phyloP scores from a whole-genome alignment of 805 yeast genomes.

The Torulaspora quercuum region DNA sequence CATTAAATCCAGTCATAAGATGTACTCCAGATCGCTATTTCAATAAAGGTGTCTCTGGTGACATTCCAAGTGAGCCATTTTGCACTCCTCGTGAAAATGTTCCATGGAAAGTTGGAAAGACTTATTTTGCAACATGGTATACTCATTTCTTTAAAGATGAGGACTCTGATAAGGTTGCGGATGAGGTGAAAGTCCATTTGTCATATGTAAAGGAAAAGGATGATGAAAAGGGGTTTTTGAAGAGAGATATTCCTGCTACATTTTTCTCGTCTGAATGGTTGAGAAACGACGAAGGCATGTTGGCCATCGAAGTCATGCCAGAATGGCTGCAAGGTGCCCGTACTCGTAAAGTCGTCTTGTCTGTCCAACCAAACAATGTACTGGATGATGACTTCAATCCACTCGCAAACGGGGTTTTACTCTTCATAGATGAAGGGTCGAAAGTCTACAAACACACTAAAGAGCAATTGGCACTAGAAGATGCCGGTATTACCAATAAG shows the following conservation, averaged over 20 bases:
- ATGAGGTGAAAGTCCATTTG: constrained; percentile 63
- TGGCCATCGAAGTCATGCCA: constrained; percentile 56
- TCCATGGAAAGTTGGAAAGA: constrained; percentile 53
- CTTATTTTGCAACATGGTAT: constrained; percentile 81
- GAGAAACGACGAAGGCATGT: constrained; percentile 55
- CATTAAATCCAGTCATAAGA: constrained; percentile 73
- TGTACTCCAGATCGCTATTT: constrained; percentile 78
- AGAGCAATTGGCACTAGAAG: constrained; percentile 42
- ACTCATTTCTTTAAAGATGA: constrained; percentile 52
- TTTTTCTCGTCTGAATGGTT: constrained; percentile 76
- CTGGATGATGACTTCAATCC: constrained; percentile 64
- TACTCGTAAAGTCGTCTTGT: constrained; percentile 54
- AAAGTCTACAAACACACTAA: constrained; percentile 43
- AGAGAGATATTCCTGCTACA: constrained; percentile 43
- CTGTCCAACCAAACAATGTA: constrained; percentile 70
- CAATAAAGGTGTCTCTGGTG: constrained; percentile 59
- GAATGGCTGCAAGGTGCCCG: constrained; percentile 61
- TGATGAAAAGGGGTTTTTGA: constrained; percentile 54
- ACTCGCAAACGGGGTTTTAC: constrained; percentile 49
- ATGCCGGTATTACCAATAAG: constrained; percentile 45
- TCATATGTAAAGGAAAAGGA: constrained; percentile 58
- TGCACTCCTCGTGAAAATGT: constrained; percentile 72
- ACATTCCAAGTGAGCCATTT: constrained; percentile 66
- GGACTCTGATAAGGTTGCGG: constrained; percentile 42
- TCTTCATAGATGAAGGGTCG: constrained; percentile 41